A percentile compares a stretch with the other conserved stretches of the same genome.
Evolutionary conservation across 2,329 filamentous ascomycete genomes (phyloP).

Genomic region (Penicillium sp.): DNA sequence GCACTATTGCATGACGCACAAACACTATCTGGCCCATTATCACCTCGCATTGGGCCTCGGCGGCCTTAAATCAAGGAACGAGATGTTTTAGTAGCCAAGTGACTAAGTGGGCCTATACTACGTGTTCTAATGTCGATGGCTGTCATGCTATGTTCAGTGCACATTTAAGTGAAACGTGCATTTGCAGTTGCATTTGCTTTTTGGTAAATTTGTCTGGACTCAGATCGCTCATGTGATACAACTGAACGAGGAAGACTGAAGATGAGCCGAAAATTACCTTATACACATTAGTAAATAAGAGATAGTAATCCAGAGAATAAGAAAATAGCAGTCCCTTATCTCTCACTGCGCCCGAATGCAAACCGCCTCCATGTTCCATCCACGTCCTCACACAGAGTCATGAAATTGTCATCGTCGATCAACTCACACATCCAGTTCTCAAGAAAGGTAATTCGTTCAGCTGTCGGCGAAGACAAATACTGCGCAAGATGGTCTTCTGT

Average conservation of each 20-base stretch:
- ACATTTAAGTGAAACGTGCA: background rate
- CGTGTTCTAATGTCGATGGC: background rate
- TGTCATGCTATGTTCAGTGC: background rate
- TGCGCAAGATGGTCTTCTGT: constrained; percentile 28
- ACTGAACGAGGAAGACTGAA: background rate
- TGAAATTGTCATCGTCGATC: constrained; percentile 42
- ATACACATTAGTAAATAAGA: background rate
- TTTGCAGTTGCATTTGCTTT: background rate
- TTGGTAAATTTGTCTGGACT: background rate
- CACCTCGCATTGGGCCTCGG: too few relatives aligned
- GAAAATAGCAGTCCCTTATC: background rate
- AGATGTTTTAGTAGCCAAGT: too few relatives aligned
- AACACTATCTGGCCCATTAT: too few relatives aligned
- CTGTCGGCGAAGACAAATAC: constrained; percentile 31
- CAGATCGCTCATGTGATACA: background rate
- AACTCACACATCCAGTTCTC: constrained; percentile 44
- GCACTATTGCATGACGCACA: too few relatives aligned
- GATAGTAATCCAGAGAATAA: background rate
- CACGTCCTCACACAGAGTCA: constrained; percentile 41
- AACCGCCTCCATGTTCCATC: constrained; percentile 42
- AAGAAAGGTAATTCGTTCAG: constrained; percentile 34
- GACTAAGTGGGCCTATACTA: too few relatives aligned
- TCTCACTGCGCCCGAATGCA: constrained; percentile 34
- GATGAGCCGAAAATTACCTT: background rate
- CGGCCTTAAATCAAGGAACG: too few relatives aligned